Conservation (phyloP, 805 yeast genomes). For the Barnettozyma sp. region DNA sequence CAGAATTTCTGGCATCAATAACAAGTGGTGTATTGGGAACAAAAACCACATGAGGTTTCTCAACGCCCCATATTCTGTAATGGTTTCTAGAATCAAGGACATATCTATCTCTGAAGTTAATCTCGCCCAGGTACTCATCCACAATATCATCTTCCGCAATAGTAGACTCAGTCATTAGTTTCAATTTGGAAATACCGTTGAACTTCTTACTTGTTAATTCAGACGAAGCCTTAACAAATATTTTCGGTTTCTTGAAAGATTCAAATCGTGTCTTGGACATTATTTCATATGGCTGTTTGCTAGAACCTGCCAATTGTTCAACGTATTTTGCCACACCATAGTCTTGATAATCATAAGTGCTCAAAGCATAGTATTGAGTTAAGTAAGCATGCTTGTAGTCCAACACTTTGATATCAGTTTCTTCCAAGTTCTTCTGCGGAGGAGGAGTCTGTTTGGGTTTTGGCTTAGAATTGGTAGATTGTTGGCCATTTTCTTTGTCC, state of each 20-base stretch:
- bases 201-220: conserved; percentile 50
- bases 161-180: conserved; percentile 39
- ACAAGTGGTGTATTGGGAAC: conserved; percentile 56
- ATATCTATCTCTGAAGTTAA: conserved; percentile 60
- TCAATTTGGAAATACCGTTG: conserved; percentile 61
- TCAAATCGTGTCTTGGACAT: conserved; percentile 22
- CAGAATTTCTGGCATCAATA: conserved; percentile 73
- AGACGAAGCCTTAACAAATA: conserved; percentile 49
- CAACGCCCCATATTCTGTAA: conserved; percentile 67
- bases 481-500: conserved; percentile 4
- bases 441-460: conserved; percentile 20
- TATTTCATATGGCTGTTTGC: conserved; percentile 10
- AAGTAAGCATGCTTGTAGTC: conserved; percentile 32
- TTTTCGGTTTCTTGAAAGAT: conserved; percentile 24
- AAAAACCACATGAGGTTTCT: conserved; percentile 50
- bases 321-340: conserved; percentile 39
- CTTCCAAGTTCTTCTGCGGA: conserved; percentile 28
- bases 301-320: conserved; percentile 23
- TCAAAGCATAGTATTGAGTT: conserved; percentile 28
- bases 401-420: conserved; percentile 28
- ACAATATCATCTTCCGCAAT: conserved; percentile 45
- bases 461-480: conserved; percentile 4
- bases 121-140: conserved; percentile 64
- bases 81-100: conserved; percentile 64
- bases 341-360: conserved; percentile 37